Evolutionary conservation across 192 early-diverging fungal genomes (phyloP).

Genomic region (Coemansia reversa): DNA sequence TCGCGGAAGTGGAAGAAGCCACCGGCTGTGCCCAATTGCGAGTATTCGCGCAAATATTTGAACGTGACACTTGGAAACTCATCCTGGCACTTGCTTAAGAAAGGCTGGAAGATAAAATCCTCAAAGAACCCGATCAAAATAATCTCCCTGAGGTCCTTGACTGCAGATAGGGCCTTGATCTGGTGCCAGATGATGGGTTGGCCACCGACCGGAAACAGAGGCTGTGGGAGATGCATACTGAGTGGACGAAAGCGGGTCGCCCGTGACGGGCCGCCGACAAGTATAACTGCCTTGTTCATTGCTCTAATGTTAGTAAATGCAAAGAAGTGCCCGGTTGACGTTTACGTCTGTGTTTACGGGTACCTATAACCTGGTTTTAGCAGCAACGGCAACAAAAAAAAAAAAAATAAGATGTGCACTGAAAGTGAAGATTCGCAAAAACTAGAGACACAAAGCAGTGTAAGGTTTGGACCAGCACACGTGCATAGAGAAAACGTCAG

Average conservation of each 20-base stretch:
- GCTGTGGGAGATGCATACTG: constrained; percentile 93
- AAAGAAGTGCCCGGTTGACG: background rate
- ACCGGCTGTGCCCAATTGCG: constrained; percentile 93
- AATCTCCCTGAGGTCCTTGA: constrained; percentile 89
- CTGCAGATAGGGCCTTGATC: constrained; percentile 84
- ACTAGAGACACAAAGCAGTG: background rate
- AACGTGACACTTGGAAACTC: constrained; percentile 87
- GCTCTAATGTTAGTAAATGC: background rate
- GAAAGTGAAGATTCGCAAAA: constrained; percentile 2
- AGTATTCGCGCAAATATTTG: constrained; percentile 97
- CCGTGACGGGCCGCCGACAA: constrained; percentile 96
- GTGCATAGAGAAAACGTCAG: background rate
- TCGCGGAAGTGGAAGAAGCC: constrained; percentile 99
- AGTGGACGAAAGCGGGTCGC: constrained; percentile 97
- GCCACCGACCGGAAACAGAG: constrained; percentile 98
- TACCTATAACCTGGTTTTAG: background rate
- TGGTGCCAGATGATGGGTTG: constrained; percentile 97
- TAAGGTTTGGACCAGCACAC: background rate
- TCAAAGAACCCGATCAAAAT: constrained; percentile 97
- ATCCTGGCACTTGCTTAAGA: constrained; percentile 79
- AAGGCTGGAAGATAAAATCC: constrained; percentile 85
- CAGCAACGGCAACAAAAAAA: background rate
- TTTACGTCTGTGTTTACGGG: background rate
- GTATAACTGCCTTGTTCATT: constrained; percentile 85
- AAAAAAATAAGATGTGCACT: background rate